Base-by-base conservation (phyloP, 495 filamentous ascomycete species). In the Penicilliopsis zonata region DNA sequence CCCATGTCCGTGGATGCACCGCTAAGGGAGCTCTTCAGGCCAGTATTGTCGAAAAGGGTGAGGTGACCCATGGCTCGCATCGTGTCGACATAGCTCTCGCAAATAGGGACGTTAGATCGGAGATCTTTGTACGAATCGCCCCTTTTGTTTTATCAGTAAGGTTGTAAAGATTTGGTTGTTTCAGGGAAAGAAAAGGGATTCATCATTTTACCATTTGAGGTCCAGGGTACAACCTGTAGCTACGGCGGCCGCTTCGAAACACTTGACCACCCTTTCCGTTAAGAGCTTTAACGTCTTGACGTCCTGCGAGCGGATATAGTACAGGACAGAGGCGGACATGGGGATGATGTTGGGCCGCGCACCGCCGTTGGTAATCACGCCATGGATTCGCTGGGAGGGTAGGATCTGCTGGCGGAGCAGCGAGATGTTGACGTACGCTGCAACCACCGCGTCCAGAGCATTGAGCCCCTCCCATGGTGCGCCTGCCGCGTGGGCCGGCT, bases 181-280 rank as follows among this genome's bases (percentile, higher is more conserved):
- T n/a, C n/a, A n/a, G n/a, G n/a, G n/a, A n/a, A n/a, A n/a, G n/a
- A n/a, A n/a, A n/a, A n/a, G n/a, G n/a, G n/a, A n/a, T n/a, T n/a
- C n/a, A n/a, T n/a, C n/a, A n/a, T n/a, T n/a, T n/a, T n/a, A n/a
- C n/a, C n/a, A n/a, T n/a, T n/a, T n/a, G n/a, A n/a, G n/a, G n/a
- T n/a, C n/a, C n/a, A n/a, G n/a, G n/a, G 53, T 49, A 15, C 73
- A 76, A 1, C 75, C 74, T 0, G 75, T 78, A 1, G 76, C 77
- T 18, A 62, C 43, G 0, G 71, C 76, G 0, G 69, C 78, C 1
- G 73, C 76, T 23, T 66, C 55, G 20, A 80, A 69, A 37, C 77
- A 82, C 0, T 61, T 66, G n/a, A 54, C 44, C 13, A 79, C 69
- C 19, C 67, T 72, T 18, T 45, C 41, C 14, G 57, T 55, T n/a